phyloP scores from a whole-genome alignment of 2,329 filamentous ascomycete species.

The Phoma herbarum region DNA sequence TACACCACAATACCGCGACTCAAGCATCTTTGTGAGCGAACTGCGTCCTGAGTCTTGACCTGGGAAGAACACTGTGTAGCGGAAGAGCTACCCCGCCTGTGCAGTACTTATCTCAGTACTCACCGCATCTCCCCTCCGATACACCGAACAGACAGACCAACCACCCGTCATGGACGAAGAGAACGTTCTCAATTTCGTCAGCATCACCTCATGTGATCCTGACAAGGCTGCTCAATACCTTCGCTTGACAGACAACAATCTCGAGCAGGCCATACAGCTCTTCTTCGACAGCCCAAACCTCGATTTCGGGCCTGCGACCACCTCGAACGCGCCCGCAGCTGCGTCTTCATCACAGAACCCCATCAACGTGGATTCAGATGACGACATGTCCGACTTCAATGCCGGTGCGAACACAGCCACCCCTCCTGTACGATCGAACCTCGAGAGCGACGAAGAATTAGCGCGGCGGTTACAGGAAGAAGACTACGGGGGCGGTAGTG shows the following conservation, averaged over 20 bases:
- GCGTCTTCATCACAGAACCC: constrained; percentile 59
- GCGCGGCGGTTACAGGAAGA: constrained; percentile 91
- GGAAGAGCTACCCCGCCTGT: constrained; percentile 11
- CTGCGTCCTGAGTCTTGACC: neutral
- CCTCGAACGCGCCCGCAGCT: constrained; percentile 48
- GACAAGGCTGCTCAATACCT: constrained; percentile 84
- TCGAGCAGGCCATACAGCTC: constrained; percentile 85
- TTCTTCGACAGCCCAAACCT: constrained; percentile 90
- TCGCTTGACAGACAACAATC: constrained; percentile 81
- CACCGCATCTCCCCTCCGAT: neutral
- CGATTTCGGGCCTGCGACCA: constrained; percentile 56
- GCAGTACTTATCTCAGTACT: constrained; percentile 15
- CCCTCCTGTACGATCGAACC: constrained; percentile 44
- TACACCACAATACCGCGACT: neutral
- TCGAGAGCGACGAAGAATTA: constrained; percentile 93
- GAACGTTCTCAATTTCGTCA: constrained; percentile 76
- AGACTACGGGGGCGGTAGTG: constrained; percentile 71
- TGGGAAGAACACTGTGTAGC: neutral
- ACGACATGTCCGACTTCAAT: constrained; percentile 66
- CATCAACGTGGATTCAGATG: constrained; percentile 80
- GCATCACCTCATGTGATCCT: constrained; percentile 79
- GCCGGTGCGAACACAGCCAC: constrained; percentile 44
- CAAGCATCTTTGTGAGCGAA: neutral
- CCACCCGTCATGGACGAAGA: constrained; percentile 57
- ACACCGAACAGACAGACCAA: constrained; percentile 12